Percentiles rank a stretch among this genome's conserved stretches.
Evolutionary conservation across 176 grass and related monocot genomes (phyloP).

Genomic region (bread wheat (Triticum aestivum)): IWGSC_CS_RefSeq_v2.1 NC_057797.1:527986122-527986621

Average conservation of each 20-base stretch:
- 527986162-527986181: constrained; percentile 23
- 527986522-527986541: neutral
- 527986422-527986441: constrained; percentile 84
- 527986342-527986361: neutral
- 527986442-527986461: constrained; percentile 72
- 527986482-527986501: neutral
- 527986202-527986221: constrained; percentile 81
- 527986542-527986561: neutral
- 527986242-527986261: constrained; percentile 66
- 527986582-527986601: constrained; percentile 77
- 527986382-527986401: neutral
- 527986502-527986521: neutral
- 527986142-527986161: constrained; percentile 29
- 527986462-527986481: constrained; percentile 26
- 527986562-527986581: constrained; percentile 25
- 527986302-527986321: constrained; percentile 53
- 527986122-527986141: neutral
- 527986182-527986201: constrained; percentile 54
- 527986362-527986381: neutral
- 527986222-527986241: constrained; percentile 65
- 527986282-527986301: constrained; percentile 35
- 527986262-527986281: constrained; percentile 80
- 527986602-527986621: constrained; percentile 86
- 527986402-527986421: neutral
- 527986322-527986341: constrained; percentile 20